A percentile compares a stretch with the other conserved stretches of the same genome.
phyloP scores from a whole-genome alignment of 1,139 yeast genomes.

The Yarrowia galli region DNA sequence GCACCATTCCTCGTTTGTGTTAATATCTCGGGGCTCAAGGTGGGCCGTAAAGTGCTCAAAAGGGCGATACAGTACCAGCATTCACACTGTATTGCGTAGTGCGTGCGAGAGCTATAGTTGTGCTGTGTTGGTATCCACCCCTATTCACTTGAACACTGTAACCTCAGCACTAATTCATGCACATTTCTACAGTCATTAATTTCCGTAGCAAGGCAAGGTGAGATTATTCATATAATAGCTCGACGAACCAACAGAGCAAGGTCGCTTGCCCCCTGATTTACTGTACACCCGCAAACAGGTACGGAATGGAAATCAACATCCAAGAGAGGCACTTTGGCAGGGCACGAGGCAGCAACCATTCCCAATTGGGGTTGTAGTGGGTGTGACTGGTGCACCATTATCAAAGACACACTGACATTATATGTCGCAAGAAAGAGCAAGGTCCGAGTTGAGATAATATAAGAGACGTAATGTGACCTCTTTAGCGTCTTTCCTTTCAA shows the following conservation, averaged over 20 bases:
- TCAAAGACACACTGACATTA: not conserved
- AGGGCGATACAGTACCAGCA: too few species aligned
- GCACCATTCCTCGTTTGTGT: not conserved
- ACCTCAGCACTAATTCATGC: conserved; percentile 9
- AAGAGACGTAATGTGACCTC: not conserved
- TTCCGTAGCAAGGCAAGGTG: too few species aligned
- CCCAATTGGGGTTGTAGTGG: conserved; percentile 2
- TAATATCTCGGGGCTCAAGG: not conserved
- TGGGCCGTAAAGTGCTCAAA: not conserved
- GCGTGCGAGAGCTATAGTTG: too few species aligned
- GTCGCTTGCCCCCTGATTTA: not conserved
- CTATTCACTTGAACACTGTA: not conserved
- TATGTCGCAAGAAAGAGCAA: not conserved
- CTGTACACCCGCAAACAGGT: not conserved
- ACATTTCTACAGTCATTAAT: conserved; percentile 6
- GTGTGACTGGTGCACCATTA: not conserved
- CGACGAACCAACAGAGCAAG: not conserved
- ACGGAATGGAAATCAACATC: not conserved
- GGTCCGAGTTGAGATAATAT: not conserved
- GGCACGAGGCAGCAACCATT: conserved; percentile 7
- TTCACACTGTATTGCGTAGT: not conserved
- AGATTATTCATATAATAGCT: not conserved
- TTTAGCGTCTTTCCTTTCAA: not conserved
- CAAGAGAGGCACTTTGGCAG: conserved; percentile 1
- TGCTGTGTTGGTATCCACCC: not conserved